phyloP scores from a whole-genome alignment of 108 stramenopile genomes.

The Schizochytrium sp. region DNA sequence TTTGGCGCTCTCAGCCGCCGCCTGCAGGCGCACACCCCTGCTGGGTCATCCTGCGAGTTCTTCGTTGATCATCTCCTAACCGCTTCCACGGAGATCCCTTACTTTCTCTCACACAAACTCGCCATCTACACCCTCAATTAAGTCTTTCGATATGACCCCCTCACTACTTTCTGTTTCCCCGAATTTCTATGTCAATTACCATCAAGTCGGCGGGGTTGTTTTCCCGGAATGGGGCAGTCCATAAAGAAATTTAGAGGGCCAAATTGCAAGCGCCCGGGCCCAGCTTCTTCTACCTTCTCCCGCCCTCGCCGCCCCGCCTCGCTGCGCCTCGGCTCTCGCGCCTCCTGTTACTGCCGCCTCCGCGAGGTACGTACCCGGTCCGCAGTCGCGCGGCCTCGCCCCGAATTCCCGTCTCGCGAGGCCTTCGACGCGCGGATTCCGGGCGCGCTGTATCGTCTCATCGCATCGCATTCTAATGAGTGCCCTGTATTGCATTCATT shows the following conservation, averaged over 20 bases:
- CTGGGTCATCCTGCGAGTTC: not conserved
- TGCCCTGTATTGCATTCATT: too few relatives aligned
- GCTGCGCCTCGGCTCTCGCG: too few relatives aligned
- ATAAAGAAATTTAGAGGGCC: too few relatives aligned
- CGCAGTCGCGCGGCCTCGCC: not conserved
- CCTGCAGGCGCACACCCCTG: not conserved
- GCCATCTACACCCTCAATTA: not conserved
- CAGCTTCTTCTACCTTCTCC: too few relatives aligned
- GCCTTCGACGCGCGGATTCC: not conserved
- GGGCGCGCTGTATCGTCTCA: not conserved
- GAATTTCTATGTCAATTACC: not conserved
- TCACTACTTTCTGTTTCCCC: not conserved
- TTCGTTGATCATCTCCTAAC: not conserved
- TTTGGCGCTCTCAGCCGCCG: too few relatives aligned
- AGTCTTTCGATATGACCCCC: not conserved
- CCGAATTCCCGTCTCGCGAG: not conserved
- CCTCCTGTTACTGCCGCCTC: not conserved
- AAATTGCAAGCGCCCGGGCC: too few relatives aligned
- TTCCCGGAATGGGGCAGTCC: too few relatives aligned
- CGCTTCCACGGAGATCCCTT: not conserved
- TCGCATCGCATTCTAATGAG: not conserved
- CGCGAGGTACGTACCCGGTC: not conserved
- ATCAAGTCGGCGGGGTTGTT: not conserved
- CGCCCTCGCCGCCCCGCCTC: too few relatives aligned
- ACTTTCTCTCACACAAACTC: not conserved